Evolutionary conservation across 2,329 filamentous ascomycete species (phyloP).

Genomic region (Paecilomyces fulvus): DNA sequence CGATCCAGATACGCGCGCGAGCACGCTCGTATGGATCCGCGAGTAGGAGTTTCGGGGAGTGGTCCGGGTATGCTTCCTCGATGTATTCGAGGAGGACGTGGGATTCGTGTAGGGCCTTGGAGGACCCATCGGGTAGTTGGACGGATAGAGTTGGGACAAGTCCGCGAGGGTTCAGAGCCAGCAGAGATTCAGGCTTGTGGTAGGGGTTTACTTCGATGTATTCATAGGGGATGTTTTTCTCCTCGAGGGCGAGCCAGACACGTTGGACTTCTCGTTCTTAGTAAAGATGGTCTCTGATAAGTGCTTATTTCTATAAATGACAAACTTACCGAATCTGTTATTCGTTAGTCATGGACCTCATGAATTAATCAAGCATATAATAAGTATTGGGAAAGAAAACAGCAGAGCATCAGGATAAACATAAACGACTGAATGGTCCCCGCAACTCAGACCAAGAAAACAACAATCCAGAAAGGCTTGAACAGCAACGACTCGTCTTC

Average conservation of each 20-base stretch:
- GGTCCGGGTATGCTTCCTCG: slow-evolving; percentile 57
- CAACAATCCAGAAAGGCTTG: too few relatives aligned
- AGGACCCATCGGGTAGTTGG: slow-evolving; percentile 8
- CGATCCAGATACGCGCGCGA: slow-evolving; percentile 62
- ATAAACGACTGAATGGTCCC: too few relatives aligned
- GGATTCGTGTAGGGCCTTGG: slow-evolving; percentile 62
- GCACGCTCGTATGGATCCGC: slow-evolving; percentile 56
- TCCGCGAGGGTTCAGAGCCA: slow-evolving; percentile 65
- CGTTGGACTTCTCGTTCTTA: slow-evolving; percentile 47
- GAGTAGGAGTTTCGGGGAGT: slow-evolving; percentile 49
- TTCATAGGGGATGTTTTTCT: slow-evolving; percentile 66
- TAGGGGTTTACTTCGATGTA: slow-evolving; percentile 75
- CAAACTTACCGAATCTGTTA: slow-evolving; percentile 24
- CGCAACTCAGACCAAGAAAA: too few relatives aligned
- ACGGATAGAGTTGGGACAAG: slow-evolving; percentile 60
- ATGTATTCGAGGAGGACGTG: slow-evolving; percentile 67
- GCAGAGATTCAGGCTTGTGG: slow-evolving; percentile 58
- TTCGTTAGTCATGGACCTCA: background rate
- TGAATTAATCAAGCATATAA: too few relatives aligned
- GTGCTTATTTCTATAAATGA: background rate
- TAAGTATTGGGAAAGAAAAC: too few relatives aligned
- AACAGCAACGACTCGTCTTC: too few relatives aligned
- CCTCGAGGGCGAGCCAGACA: slow-evolving; percentile 62
- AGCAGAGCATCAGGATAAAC: too few relatives aligned
- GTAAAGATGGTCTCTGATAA: background rate